Base-by-base conservation (phyloP, 495 filamentous ascomycete species). In the Aspergillus bertholletiae region DNA sequence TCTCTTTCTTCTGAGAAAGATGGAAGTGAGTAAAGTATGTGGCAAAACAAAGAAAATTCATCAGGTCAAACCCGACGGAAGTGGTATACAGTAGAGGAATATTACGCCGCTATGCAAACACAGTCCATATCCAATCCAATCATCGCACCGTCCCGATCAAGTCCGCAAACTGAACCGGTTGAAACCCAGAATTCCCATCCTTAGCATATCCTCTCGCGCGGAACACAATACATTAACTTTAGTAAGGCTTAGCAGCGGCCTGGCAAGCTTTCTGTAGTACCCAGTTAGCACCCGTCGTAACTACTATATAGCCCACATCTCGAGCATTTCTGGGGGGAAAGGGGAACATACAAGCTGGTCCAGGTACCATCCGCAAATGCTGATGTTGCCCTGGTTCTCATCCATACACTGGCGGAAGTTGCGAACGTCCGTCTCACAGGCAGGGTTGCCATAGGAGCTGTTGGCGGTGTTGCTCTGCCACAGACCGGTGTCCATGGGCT, bases 311-410 rank as follows among this genome's bases (percentile, higher is more conserved):
- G 3, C 17, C 12, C 11, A 34, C 34, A 34, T 21, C 30, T 35
- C 55, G 24, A 41, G 24, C 23, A 24, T 46, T 28, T 35, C 27
- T 40, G 46, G 28, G 20, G 32, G 17, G 35, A 45, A 28, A 34
- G 37, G 39, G 58, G 18, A 54, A 71, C 71, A 48, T 73, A 84
- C 80, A 70, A 98, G 78, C 82, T 98, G 94, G 72, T 97, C 93
- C 63, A 98, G 73, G 70, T 98, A 98, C 94, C 94, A 98, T 57
- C 86, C 85, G 76, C 94, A 98, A 63, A 96, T 96, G 70, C 88
- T 86, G 87, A 97, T 85, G 71, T 94, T 88, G 53, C 95, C 95
- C 63, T 84, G 72, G 71, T 98, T 87, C 62, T 98, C 87, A 67
- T 97, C 91, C 84, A 98, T 84, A 82, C 94, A 98, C 74, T 87